Evolutionary conservation across 192 early-diverging fungal species (phyloP), one percentile per base, ranked within the genome.

Genomic region (Entomortierella parvispora): DNA sequence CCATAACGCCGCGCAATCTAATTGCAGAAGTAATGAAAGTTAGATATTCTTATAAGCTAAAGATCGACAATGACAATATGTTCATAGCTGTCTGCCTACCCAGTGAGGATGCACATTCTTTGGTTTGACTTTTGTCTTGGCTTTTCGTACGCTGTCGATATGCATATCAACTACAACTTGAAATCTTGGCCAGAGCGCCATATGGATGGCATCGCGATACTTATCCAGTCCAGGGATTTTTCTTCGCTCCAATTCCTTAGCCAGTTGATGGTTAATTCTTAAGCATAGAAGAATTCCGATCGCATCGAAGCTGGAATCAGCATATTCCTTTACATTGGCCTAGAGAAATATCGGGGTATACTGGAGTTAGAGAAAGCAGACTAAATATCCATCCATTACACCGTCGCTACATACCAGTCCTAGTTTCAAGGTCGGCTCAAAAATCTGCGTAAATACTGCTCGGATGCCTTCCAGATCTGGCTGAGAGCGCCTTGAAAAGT

Each of bases 131-230:
- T 89, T 93, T 29, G 81, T 86, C 37, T 82, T 76, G 9, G 89
- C 83, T 37, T 95, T 96, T 52, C 90, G 91, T 33, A 96, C 77
- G 65, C 94, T 96, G 58, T 99, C 96, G 10, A 96, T 91, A 70
- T 99, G 96, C 77, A 93, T 76, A 68, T 95, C 93, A 64, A 99
- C 90, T 9, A 99, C 82, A 18, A 84, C 70, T 60, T 90, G 88
- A 70, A 93, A 94, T 15, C 93, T 82, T 46, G 96, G 96, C 96
- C 96, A 98, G 28, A 99, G 82, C 23, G 93, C 79, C 92, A 98
- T 99, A 72, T 96, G 97, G 50, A 90, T 88, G 23, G 92, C 86
- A 80, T 97, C 97, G 34, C 91, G 86, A 64, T 94, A 99, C 70
- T 86, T 89, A 56, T 96, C 95, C 29, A 99, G 80, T 32, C 85